Conservation (phyloP, 179 eudicot species). For the Corrigiola litoralis region DNA sequence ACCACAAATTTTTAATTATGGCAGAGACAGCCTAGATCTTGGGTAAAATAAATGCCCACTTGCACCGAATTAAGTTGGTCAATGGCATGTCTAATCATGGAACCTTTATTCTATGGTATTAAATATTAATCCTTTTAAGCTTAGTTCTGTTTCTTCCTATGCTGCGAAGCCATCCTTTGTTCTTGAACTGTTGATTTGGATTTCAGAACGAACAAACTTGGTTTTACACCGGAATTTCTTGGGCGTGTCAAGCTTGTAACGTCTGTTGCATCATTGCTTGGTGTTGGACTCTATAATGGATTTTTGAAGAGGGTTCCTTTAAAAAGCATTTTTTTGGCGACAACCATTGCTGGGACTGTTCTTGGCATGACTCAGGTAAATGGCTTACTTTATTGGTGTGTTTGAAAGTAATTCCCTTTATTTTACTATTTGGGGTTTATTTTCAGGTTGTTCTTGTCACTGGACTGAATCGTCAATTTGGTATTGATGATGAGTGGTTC, state of each 20-base stretch:
- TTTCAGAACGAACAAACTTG: slow-evolving; percentile 89
- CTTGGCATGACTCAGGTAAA: slow-evolving; percentile 96
- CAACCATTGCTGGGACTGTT: slow-evolving; percentile 71
- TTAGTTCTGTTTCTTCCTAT: neutral
- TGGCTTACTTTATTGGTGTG: neutral
- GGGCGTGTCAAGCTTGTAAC: slow-evolving; percentile 98
- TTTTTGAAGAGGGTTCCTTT: slow-evolving; percentile 72
- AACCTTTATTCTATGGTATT: neutral
- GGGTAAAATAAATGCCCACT: too few relatives aligned
- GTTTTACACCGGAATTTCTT: slow-evolving; percentile 90
- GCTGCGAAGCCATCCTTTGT: too few relatives aligned
- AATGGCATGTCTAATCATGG: too few relatives aligned
- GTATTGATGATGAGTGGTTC: slow-evolving; percentile 97
- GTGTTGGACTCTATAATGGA: slow-evolving; percentile 94
- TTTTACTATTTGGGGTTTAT: slow-evolving; percentile 1
- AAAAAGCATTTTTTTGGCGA: slow-evolving; percentile 69
- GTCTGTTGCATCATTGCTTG: slow-evolving; percentile 85
- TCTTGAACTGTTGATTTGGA: too few relatives aligned
- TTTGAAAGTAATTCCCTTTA: neutral
- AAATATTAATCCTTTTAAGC: neutral
- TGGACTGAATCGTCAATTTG: slow-evolving; percentile 80
- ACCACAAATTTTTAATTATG: too few relatives aligned
- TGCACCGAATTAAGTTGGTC: neutral
- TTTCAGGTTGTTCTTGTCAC: slow-evolving; percentile 82
- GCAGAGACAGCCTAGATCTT: too few relatives aligned